Percentiles rank a stretch among this genome's conserved stretches.
phyloP scores from a whole-genome alignment of 805 yeast species.

The Metschnikowia matae region DNA sequence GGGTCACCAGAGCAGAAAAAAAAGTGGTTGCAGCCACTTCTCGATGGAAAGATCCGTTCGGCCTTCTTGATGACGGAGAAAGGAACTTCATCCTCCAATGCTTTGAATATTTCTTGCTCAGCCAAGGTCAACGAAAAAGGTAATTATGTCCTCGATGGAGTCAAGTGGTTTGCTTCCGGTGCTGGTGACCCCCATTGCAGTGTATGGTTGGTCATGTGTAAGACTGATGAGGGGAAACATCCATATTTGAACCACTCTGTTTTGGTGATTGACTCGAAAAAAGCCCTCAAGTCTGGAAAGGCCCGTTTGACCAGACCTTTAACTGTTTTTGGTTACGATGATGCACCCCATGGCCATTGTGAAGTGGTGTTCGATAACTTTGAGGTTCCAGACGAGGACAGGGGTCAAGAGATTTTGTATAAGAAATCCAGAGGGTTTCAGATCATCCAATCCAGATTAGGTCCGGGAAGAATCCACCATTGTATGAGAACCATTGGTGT shows the following conservation, averaged over 20 bases:
- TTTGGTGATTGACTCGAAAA: constrained; percentile 48
- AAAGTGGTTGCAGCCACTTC: constrained; percentile 49
- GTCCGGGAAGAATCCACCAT: constrained; percentile 70
- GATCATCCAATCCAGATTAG: constrained; percentile 59
- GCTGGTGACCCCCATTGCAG: constrained; percentile 63
- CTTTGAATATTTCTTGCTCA: constrained; percentile 50
- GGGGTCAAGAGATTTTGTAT: constrained; percentile 39
- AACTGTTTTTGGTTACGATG: constrained; percentile 56
- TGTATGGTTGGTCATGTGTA: constrained; percentile 53
- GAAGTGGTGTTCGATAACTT: constrained; percentile 50
- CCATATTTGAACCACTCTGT: constrained; percentile 54
- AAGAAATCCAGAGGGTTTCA: constrained; percentile 56
- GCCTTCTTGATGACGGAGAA: constrained; percentile 66
- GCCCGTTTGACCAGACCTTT: constrained; percentile 50
- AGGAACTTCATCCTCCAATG: constrained; percentile 58
- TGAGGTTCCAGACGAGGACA: constrained; percentile 43
- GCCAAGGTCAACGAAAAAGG: constrained; percentile 39
- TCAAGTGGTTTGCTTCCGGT: constrained; percentile 70
- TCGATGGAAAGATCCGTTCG: constrained; percentile 52
- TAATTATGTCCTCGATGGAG: constrained; percentile 51
- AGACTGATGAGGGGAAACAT: constrained; percentile 30
- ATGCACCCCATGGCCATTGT: constrained; percentile 71
- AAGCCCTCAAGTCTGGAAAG: constrained; percentile 46
- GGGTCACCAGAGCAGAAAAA: constrained; percentile 36
- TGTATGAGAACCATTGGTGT: constrained; percentile 63